Evolutionary conservation across 352 stramenopile genomes (phyloP), one percentile per base, ranked within the genome.

Genomic region (Discostella stelligera): DNA sequence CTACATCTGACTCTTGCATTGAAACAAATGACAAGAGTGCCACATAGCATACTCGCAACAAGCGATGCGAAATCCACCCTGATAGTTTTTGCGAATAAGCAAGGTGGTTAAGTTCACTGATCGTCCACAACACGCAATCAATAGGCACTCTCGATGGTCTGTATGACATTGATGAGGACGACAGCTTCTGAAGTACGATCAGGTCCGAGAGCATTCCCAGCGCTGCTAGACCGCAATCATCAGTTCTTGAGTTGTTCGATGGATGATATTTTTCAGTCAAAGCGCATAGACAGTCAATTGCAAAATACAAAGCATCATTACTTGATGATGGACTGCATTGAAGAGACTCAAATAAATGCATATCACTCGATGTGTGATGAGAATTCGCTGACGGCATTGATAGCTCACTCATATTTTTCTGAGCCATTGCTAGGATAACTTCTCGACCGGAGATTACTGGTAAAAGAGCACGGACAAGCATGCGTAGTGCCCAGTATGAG

Each of bases 341-440:
- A n/a, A 76, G 58, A 20, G 59, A 64, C 55, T 79, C 69, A 55
- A 71, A 72, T 27, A 73, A 75, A 30, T 50, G 44, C 20, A 37
- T 60, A 25, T 58, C 14, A 30, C 48, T 66, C 11, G 49, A 32
- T 27, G 37, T 54, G 54, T 53, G 41, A 53, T 69, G 21, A 44
- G n/a, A 30, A 58, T 63, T 53, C 13, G 50, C 21, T 56, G 65
- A 62, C 18, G 37, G 13, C 4, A 50, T 53, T 18, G 49, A 48
- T 10, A 64, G 32, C 11, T 46, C 13, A 32, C 48, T 13, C 59
- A 83, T 64, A 46, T 83, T 64, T 55, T 83, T 83, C 32, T 79
- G 70, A 14, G 75, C 69, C 68, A 83, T 78, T 25, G 68, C 49
- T 9, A 83, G 53, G 68, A 83, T 73, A 18, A 46, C 18, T n/a